Percentiles rank a stretch among this genome's conserved stretches.
phyloP scores from a whole-genome alignment of 495 filamentous ascomycete genomes.

The Lindgomyces ingoldianus region DNA sequence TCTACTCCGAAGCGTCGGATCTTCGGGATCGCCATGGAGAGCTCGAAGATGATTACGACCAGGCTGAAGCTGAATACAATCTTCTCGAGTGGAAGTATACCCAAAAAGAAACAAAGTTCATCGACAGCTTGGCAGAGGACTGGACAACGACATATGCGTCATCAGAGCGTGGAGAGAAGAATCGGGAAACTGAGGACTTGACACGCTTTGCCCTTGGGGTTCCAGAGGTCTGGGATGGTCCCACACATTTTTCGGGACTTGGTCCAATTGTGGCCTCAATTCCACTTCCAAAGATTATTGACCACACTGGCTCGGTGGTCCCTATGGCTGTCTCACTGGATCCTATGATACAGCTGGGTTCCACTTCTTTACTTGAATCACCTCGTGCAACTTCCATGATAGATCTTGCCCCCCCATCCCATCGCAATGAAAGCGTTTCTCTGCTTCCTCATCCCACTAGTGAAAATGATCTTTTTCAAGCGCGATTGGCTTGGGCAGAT shows the following conservation, averaged over 20 bases:
- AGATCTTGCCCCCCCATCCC: background rate
- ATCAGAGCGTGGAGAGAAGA: background rate
- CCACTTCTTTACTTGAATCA: background rate
- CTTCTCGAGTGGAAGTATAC: constrained; percentile 10
- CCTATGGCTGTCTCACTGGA: no score
- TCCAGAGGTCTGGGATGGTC: no score
- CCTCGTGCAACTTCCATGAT: background rate
- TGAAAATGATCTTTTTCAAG: constrained; percentile 54
- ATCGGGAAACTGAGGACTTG: background rate
- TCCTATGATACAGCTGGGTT: background rate
- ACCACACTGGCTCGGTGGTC: no score
- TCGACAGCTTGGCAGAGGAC: background rate
- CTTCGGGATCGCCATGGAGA: constrained; percentile 2
- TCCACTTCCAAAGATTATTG: no score
- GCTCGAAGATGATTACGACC: constrained; percentile 9
- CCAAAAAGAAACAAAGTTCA: constrained; percentile 9
- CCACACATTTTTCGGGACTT: no score
- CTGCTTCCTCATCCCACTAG: background rate
- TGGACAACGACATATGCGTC: background rate
- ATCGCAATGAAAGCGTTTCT: background rate
- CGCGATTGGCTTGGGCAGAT: constrained; percentile 36
- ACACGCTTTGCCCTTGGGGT: background rate
- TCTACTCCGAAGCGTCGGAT: background rate
- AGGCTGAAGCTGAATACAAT: constrained; percentile 2
- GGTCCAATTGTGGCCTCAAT: no score